Conservation (phyloP, 2,329 filamentous ascomycete species). For the Scopulariopsis brevicaulis region DNA sequence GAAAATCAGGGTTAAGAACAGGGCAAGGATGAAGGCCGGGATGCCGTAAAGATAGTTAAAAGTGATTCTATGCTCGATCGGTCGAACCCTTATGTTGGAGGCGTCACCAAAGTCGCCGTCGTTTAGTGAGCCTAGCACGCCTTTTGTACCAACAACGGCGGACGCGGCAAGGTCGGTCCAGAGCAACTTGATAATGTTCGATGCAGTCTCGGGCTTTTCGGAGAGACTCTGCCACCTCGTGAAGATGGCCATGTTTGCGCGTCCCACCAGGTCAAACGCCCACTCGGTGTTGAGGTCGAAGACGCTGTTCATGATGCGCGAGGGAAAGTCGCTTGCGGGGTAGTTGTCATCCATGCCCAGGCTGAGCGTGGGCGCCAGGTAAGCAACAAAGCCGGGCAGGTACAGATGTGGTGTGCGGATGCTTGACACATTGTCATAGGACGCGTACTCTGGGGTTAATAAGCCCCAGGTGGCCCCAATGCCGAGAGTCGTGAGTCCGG, state of each 20-base stretch:
- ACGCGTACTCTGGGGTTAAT: slow-evolving; percentile 9
- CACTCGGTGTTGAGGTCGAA: slow-evolving; percentile 9
- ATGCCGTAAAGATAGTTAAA: slow-evolving; percentile 11
- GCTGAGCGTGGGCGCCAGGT: too few species aligned
- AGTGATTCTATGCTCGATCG: slow-evolving; percentile 10
- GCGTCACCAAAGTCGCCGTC: slow-evolving; percentile 6
- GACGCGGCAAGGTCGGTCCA: slow-evolving; percentile 27
- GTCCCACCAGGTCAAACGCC: slow-evolving; percentile 5
- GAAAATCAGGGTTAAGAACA: slow-evolving; percentile 6
- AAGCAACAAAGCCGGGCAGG: neutral
- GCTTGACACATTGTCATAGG: slow-evolving; percentile 6
- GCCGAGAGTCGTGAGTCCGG: slow-evolving; percentile 4
- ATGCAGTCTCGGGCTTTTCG: slow-evolving; percentile 11
- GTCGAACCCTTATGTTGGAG: slow-evolving; percentile 5
- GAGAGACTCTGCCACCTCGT: slow-evolving; percentile 25
- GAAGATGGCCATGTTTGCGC: slow-evolving; percentile 23
- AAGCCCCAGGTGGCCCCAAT: slow-evolving; percentile 12
- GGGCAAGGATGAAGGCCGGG: slow-evolving; percentile 9
- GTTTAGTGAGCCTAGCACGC: slow-evolving; percentile 9
- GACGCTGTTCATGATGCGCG: slow-evolving; percentile 11
- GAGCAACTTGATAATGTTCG: slow-evolving; percentile 26
- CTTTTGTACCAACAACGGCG: slow-evolving; percentile 11
- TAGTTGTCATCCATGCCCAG: slow-evolving; percentile 14
- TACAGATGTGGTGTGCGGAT: neutral
- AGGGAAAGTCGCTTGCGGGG: slow-evolving; percentile 20